Percentiles rank a stretch among this genome's conserved stretches.
phyloP scores from a whole-genome alignment of 2,329 filamentous ascomycete genomes.

The Ceratocystiopsis minuta region DNA sequence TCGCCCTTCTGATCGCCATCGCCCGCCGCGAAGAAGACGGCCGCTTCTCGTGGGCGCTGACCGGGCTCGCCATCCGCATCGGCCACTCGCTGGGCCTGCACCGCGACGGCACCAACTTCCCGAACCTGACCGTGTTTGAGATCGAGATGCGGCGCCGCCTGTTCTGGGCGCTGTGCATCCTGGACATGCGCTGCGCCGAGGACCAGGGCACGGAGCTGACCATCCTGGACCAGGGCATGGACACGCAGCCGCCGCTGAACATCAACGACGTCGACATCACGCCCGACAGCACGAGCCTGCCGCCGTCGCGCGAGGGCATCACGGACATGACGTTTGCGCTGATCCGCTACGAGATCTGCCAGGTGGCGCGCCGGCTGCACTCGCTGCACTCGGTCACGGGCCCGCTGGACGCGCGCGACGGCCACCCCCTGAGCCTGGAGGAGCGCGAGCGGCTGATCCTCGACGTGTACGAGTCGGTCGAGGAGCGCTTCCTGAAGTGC shows the following conservation, averaged over 20 bases:
- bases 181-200: conserved; percentile 43
- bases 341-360: conserved; percentile 25
- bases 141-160: conserved; percentile 43
- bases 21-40: conserved; percentile 33
- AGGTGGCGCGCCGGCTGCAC: conserved; percentile 21
- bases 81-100: conserved; percentile 36
- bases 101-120: conserved; percentile 35
- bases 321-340: conserved; percentile 34
- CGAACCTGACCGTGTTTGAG: conserved; percentile 37
- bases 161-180: conserved; percentile 41
- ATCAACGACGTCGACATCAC: conserved; percentile 36
- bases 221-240: conserved; percentile 26
- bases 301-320: conserved; percentile 27
- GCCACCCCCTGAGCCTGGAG: conserved; percentile 18
- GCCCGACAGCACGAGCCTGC: conserved; percentile 27
- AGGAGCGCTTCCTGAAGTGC: conserved; percentile 33
- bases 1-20: conserved; percentile 38
- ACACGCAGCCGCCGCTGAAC: conserved; percentile 37
- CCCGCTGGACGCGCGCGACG: conserved; percentile 14
- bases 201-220: conserved; percentile 36
- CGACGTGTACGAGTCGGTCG: conserved; percentile 22
- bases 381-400: conserved; percentile 18
- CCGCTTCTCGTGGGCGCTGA: conserved; percentile 43
- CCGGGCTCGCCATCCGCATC: conserved; percentile 40
- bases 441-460: conserved; percentile 22